These are phyloP conservation scores for Pichia rugopelliculosa DNA, from an alignment of 805 yeast species.

Conservation along the genomic window DNA sequence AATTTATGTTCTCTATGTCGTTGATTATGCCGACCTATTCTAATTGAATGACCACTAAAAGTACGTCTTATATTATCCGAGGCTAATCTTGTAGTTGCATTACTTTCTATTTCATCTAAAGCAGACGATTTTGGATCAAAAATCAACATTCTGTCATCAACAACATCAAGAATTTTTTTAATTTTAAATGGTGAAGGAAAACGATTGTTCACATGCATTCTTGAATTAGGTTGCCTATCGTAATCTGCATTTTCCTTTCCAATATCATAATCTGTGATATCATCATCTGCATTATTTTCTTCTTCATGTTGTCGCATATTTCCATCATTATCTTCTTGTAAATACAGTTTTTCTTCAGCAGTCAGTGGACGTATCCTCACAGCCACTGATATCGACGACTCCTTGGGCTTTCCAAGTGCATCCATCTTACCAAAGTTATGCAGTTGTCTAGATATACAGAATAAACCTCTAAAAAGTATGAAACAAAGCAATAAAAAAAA, in stretches of 20 bases:
- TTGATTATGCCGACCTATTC: constrained; percentile 25
- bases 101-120: background rate
- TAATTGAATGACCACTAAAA: background rate
- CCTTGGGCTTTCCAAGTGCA: background rate
- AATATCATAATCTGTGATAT: background rate
- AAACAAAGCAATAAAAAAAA: background rate
- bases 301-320: background rate
- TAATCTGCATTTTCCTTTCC: background rate
- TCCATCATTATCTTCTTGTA: constrained; percentile 3
- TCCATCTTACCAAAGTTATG: background rate
- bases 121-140: constrained; percentile 56
- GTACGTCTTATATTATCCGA: background rate
- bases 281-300: background rate
- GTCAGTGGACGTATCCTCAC: constrained; percentile 86
- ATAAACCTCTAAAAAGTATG: background rate
- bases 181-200: constrained; percentile 28
- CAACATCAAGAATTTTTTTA: constrained; percentile 67
- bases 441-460: background rate
- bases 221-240: background rate
- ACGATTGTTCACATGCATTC: too few species aligned
- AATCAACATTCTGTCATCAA: constrained; percentile 77
- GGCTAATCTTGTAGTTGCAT: background rate
- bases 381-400: constrained; percentile 67
- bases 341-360: constrained; percentile 35
- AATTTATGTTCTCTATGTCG: constrained; percentile 68